These are phyloP conservation scores for Botryotinia narcissicola DNA, from an alignment of 2,329 filamentous ascomycete genomes.

Conservation along the genomic window DNA sequence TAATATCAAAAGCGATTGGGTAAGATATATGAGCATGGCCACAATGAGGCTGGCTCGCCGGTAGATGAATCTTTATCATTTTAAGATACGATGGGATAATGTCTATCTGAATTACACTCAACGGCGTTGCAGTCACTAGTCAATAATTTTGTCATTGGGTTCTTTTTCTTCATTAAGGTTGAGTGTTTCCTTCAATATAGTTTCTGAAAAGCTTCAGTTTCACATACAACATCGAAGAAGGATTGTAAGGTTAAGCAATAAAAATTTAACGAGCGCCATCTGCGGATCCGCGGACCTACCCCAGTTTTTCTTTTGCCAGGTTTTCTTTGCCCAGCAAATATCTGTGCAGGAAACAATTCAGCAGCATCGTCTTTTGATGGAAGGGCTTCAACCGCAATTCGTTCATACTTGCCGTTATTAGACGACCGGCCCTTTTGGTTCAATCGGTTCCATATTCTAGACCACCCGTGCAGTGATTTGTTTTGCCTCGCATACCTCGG, in stretches of 20 bases:
- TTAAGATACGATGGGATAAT: slow-evolving; percentile 13
- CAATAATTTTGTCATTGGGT: not conserved
- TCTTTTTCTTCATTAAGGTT: not conserved
- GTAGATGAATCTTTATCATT: slow-evolving; percentile 9
- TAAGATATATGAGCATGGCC: slow-evolving; percentile 6
- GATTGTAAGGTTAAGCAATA: not conserved
- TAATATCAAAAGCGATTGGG: not conserved
- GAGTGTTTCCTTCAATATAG: not conserved
- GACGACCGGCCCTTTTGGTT: slow-evolving; percentile 8
- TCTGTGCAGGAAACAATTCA: not conserved
- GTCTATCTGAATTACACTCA: not conserved
- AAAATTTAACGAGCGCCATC: not conserved
- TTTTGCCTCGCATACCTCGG: slow-evolving; percentile 3
- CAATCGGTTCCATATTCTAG: slow-evolving; percentile 13
- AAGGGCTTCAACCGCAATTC: slow-evolving; percentile 4
- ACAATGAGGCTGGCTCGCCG: slow-evolving; percentile 16
- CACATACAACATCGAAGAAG: not conserved
- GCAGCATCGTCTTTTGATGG: not conserved
- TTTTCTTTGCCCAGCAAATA: slow-evolving; percentile 7
- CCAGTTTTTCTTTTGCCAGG: not conserved
- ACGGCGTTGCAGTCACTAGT: slow-evolving; percentile 7
- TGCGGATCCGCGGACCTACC: slow-evolving; percentile 9
- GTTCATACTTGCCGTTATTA: slow-evolving; percentile 4
- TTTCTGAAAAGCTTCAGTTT: slow-evolving; percentile 10
- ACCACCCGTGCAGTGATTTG: slow-evolving; percentile 12